A percentile compares a stretch with the other conserved stretches of the same genome.
Conservation (phyloP, 371 early-diverging fungal genomes). For the Apophysomyces trapeziformis region DNA sequence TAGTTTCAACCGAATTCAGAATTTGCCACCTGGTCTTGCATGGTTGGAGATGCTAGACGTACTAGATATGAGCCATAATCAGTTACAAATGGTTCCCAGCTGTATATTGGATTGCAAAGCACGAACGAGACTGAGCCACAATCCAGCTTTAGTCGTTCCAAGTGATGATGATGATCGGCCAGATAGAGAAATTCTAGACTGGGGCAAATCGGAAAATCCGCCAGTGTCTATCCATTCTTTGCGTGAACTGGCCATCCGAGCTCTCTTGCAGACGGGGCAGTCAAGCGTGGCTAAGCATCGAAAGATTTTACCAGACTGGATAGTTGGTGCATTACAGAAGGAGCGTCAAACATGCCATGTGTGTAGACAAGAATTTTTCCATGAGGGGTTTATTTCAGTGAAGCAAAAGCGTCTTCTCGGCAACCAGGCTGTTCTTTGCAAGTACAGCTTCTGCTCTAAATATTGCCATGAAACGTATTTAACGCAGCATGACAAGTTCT, state of each 20-base stretch:
- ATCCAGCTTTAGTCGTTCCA: conserved; percentile 47
- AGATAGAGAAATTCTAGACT: not conserved
- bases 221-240: conserved; percentile 29
- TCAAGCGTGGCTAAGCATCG: not conserved
- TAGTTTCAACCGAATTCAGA: no score
- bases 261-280: conserved; percentile 15
- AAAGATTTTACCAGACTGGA: not conserved
- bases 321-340: conserved; percentile 8
- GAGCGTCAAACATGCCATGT: conserved; percentile 45
- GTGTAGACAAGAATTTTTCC: conserved; percentile 58
- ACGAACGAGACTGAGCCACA: conserved; percentile 50
- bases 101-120: no score
- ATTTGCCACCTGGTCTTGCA: no score
- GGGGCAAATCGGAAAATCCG: not conserved
- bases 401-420: conserved; percentile 63
- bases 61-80: no score
- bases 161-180: no score
- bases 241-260: conserved; percentile 38
- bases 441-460: conserved; percentile 58
- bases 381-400: conserved; percentile 66
- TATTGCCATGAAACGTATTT: no score
- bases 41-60: no score
- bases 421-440: conserved; percentile 61
- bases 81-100: no score
- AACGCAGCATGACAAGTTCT: no score